Percentiles rank a stretch among this genome's conserved stretches.
These are phyloP conservation scores for Astrothelium macrocarpum DNA, from an alignment of 495 filamentous ascomycete genomes.

Conservation along the genomic window DNA sequence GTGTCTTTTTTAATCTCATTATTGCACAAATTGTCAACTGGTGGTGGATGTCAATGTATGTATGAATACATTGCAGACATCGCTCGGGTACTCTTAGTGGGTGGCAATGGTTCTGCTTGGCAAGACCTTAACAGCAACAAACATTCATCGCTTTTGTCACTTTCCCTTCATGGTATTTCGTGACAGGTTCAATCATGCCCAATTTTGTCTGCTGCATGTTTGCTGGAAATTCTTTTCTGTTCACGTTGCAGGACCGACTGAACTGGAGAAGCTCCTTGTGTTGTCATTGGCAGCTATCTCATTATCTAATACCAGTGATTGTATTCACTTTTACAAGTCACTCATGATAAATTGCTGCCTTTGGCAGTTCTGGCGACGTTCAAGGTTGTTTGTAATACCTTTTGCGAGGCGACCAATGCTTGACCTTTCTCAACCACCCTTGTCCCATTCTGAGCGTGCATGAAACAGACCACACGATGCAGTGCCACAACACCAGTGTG, in stretches of 20 bases:
- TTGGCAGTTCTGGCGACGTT: not conserved
- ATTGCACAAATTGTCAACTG: not conserved
- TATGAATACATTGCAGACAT: not conserved
- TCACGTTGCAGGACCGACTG: conserved; percentile 4
- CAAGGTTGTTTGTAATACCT: not conserved
- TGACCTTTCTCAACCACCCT: not conserved
- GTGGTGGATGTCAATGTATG: not conserved
- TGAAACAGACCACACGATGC: not conserved
- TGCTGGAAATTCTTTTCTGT: not conserved
- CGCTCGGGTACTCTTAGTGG: not conserved
- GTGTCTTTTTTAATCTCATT: not conserved
- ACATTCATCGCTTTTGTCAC: not conserved
- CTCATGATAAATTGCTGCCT: not conserved
- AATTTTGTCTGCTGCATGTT: not conserved
- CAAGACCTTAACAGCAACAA: not conserved
- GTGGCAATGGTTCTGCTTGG: not conserved
- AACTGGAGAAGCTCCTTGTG: not conserved
- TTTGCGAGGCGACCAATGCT: not conserved
- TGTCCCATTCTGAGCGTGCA: not conserved
- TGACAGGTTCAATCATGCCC: not conserved
- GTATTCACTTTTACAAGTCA: not conserved
- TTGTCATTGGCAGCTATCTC: not conserved
- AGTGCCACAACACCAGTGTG: not conserved
- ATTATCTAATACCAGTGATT: not conserved
- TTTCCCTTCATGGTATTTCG: not conserved